Base-by-base conservation (phyloP, 768 basidiomycete genomes). In the Lactifluus hygrophoroides region DNA sequence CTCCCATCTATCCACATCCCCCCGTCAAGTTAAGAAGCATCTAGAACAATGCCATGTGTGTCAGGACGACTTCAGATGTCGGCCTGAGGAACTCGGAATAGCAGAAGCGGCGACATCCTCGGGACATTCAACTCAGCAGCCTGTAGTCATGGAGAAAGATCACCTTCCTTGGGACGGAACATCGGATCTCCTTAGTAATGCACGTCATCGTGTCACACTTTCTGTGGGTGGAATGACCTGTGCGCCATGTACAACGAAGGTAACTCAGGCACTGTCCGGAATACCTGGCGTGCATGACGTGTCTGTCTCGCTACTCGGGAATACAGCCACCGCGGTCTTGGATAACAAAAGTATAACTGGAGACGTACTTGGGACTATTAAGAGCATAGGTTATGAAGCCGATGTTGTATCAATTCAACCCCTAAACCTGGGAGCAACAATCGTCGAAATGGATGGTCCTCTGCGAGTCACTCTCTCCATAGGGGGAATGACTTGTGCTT, bases 401-500 rank as follows among this genome's bases (percentile, higher is more conserved):
- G 51, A 52, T 0, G 35, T 64, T 13, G 45, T 50, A 38, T 37
- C 28, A 1, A 0, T 58, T 6, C 35, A 49, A 21, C 38, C 59
- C 23, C 10, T 28, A 32, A 16, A 25, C 44, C 4, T 35, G 8
- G 54, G 44, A 14, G 17, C 45, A 43, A 51, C 25, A 23, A 3
- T 28, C 23, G 16, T n/a, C 28, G 10, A 56, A 14, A 53, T 60
- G 21, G 19, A 55, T 5, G 67, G 64, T 4, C 69, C 73, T 0
- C 71, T 69, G 66, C 68, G 54, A 3, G 56, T 81, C 37, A 73
- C 76, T 0, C 73, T 90, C 37, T 81, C 84, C 0, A 73, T 92
- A 7, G 81, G 76, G 0, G 89, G 89, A 3, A 90, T 90, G 88
- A 83, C 87, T 2, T 91, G 89, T 68, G 75, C 81, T 0, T 77